A percentile compares a stretch with the other conserved stretches of the same genome.
phyloP scores from a whole-genome alignment of 108 stramenopile genomes.

The Mediolabrus comicus region DNA sequence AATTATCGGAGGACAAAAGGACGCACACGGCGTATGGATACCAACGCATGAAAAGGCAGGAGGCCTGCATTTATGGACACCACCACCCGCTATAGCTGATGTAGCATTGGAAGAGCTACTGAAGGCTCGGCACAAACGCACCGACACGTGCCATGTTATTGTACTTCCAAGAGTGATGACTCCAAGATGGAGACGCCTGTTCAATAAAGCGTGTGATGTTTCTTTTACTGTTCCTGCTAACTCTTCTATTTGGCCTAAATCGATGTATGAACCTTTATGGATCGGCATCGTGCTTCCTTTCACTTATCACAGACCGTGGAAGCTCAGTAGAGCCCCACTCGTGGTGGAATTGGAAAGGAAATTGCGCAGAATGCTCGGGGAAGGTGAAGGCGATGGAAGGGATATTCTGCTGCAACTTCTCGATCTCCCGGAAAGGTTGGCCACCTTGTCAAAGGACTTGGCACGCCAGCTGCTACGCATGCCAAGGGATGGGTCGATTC shows the following conservation, averaged over 20 bases:
- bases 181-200: constrained; percentile 4
- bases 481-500: constrained; percentile 12
- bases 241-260: constrained; percentile 14
- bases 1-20: neutral
- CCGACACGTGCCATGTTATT: constrained; percentile 5
- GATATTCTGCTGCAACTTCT: constrained; percentile 42
- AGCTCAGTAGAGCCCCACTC: constrained; percentile 4
- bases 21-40: constrained; percentile 25
- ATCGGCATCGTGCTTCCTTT: constrained; percentile 34
- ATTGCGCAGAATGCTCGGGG: constrained; percentile 14
- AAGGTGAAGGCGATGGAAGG: constrained; percentile 8
- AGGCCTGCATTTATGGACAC: constrained; percentile 21
- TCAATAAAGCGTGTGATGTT: constrained; percentile 8
- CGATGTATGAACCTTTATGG: constrained; percentile 33
- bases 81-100: constrained; percentile 37
- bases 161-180: constrained; percentile 7
- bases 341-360: constrained; percentile 22
- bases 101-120: constrained; percentile 29
- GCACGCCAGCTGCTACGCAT: constrained; percentile 26
- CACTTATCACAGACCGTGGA: constrained; percentile 29
- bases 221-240: neutral
- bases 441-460: constrained; percentile 18
- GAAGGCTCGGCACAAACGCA: constrained; percentile 33
- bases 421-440: neutral
- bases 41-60: neutral